A percentile compares a stretch with the other conserved stretches of the same genome.
Evolutionary conservation across 495 filamentous ascomycete species (phyloP).

Genomic region (Aeminium ludgeri): DNA sequence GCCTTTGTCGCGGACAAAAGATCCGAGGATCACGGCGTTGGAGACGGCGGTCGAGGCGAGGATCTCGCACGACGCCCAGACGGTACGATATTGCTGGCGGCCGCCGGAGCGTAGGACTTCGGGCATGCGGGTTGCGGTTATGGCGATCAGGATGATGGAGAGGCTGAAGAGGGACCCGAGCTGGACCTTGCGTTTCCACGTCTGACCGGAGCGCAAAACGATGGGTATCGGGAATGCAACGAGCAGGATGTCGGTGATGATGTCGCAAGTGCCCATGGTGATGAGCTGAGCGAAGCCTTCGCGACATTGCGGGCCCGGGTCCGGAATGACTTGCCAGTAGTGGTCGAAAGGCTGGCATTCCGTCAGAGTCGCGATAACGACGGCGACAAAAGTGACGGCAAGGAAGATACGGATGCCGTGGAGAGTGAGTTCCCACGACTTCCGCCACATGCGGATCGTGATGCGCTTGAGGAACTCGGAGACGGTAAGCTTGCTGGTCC

Average conservation of each 20-base stretch:
- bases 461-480: slow-evolving; percentile 81
- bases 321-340: slow-evolving; percentile 85
- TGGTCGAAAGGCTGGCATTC: slow-evolving; percentile 74
- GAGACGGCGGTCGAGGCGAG: slow-evolving; percentile 26
- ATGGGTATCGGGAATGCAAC: slow-evolving; percentile 79
- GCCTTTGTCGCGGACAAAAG: slow-evolving; percentile 28
- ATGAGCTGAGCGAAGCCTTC: slow-evolving; percentile 70
- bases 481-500: slow-evolving; percentile 80
- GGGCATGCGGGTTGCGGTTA: slow-evolving; percentile 25
- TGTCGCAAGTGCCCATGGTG: slow-evolving; percentile 72
- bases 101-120: slow-evolving; percentile 21
- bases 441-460: slow-evolving; percentile 49
- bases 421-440: slow-evolving; percentile 49
- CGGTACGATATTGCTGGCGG: slow-evolving; percentile 26
- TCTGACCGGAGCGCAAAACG: slow-evolving; percentile 57
- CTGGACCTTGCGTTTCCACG: slow-evolving; percentile 34
- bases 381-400: slow-evolving; percentile 54
- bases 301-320: slow-evolving; percentile 71
- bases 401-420: slow-evolving; percentile 58
- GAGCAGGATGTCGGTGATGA: slow-evolving; percentile 74
- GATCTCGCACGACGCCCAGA: slow-evolving; percentile 26
- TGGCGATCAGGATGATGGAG: slow-evolving; percentile 54
- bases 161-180: slow-evolving; percentile 64
- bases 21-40: slow-evolving; percentile 27
- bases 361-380: slow-evolving; percentile 60